phyloP scores from a whole-genome alignment of 306 rosid genomes.

The Sechiopsis laciniata region DNA sequence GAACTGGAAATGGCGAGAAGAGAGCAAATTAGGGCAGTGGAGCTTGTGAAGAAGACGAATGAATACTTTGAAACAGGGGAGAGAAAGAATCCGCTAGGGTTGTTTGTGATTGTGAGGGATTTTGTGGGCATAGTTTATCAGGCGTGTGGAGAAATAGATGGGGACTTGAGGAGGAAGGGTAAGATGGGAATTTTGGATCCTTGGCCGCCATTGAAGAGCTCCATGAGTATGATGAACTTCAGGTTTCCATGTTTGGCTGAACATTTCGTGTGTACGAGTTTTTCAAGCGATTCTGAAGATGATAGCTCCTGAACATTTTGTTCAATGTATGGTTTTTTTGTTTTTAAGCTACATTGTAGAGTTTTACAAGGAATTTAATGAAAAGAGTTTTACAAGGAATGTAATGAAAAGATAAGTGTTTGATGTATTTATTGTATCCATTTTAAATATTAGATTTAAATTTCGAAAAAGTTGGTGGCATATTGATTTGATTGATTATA shows the following conservation, averaged over 20 bases:
- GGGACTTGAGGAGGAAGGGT: constrained; percentile 38
- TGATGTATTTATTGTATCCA: too few relatives aligned
- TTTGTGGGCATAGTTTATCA: constrained; percentile 59
- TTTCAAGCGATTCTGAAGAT: background rate
- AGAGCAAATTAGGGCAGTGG: constrained; percentile 53
- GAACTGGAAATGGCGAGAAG: constrained; percentile 55
- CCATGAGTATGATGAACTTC: background rate
- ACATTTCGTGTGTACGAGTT: too few relatives aligned
- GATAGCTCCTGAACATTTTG: background rate
- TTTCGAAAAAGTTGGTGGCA: too few relatives aligned
- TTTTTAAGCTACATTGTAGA: too few relatives aligned
- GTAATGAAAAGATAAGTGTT: too few relatives aligned
- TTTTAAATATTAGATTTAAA: too few relatives aligned
- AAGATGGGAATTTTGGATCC: background rate
- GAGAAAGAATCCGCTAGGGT: constrained; percentile 41
- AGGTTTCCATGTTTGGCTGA: background rate
- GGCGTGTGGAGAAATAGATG: constrained; percentile 43
- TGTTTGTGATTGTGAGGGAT: constrained; percentile 56
- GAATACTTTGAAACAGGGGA: constrained; percentile 60
- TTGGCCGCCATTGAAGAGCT: background rate
- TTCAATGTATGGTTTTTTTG: background rate
- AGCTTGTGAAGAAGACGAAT: constrained; percentile 56
- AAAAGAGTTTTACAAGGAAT: too few relatives aligned
- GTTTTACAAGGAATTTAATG: too few relatives aligned
- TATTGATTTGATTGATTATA: too few relatives aligned